Evolutionary conservation across 2,329 filamentous ascomycete species (phyloP).

Genomic region (Boeremia lycopersici): DNA sequence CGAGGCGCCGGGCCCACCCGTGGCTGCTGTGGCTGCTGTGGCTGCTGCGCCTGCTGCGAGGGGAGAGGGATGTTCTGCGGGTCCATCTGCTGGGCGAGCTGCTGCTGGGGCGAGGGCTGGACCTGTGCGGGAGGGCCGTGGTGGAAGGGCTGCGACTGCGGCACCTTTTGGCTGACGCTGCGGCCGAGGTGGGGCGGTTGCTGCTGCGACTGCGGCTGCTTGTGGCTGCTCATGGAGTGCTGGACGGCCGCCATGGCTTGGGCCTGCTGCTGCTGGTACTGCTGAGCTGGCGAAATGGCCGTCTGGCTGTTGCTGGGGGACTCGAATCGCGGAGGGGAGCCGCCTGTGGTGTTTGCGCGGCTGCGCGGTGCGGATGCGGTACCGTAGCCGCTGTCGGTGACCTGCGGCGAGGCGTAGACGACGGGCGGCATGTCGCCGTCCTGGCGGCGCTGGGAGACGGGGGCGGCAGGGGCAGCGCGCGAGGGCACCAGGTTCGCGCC

Average conservation of each 20-base stretch:
- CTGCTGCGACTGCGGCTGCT: conserved; percentile 40
- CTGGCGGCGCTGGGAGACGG: conserved; percentile 46
- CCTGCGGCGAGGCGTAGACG: conserved; percentile 50
- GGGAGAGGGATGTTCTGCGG: conserved; percentile 52
- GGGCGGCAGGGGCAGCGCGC: conserved; percentile 62
- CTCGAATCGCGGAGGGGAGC: conserved; percentile 52
- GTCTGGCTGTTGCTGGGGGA: conserved; percentile 47
- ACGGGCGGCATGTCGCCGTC: conserved; percentile 51
- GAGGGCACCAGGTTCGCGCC: conserved; percentile 58
- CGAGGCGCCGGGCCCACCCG: conserved; percentile 65
- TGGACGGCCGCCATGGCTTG: conserved; percentile 79
- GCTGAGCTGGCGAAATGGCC: conserved; percentile 50
- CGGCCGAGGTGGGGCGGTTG: conserved; percentile 68
- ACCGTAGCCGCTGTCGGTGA: conserved; percentile 45
- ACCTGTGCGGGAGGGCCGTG: conserved; percentile 45
- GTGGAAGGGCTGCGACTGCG: conserved; percentile 35
- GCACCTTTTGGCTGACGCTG: conserved; percentile 71
- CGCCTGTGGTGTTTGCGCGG: conserved; percentile 52
- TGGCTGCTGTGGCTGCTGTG: conserved; percentile 48
- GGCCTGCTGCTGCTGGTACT: conserved; percentile 77
- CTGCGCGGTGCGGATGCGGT: conserved; percentile 48
- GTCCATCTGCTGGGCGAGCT: conserved; percentile 49
- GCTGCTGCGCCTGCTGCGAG: conserved; percentile 51
- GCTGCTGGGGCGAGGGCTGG: conserved; percentile 60
- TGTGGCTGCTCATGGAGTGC: conserved; percentile 57